phyloP scores from a whole-genome alignment of 1,284 basidiomycete genomes.

The Naganishia albida region DNA sequence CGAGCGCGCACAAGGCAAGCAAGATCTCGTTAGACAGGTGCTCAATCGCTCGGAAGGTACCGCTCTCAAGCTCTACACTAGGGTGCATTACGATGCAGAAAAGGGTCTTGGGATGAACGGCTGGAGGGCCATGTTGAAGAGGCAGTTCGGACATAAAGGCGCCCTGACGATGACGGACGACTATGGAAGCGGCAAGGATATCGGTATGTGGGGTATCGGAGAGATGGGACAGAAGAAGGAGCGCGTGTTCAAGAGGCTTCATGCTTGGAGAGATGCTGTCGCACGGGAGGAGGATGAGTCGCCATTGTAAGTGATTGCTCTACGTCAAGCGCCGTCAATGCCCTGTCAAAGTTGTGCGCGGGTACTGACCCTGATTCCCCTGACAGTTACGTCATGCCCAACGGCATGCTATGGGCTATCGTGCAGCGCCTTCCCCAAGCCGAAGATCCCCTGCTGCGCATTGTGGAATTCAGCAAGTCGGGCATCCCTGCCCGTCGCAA shows the following conservation, averaged over 20 bases:
- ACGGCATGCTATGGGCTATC: constrained; percentile 69
- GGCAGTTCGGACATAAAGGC: constrained; percentile 66
- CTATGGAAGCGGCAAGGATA: constrained; percentile 28
- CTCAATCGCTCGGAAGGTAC: constrained; percentile 71
- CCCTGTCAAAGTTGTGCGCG: background rate
- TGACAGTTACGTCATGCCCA: constrained; percentile 61
- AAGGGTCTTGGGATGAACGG: constrained; percentile 68
- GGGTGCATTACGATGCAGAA: constrained; percentile 67
- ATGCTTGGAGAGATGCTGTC: constrained; percentile 79
- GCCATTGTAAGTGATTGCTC: constrained; percentile 67
- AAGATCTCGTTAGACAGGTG: constrained; percentile 56
- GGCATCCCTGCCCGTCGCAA: constrained; percentile 54
- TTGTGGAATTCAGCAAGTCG: constrained; percentile 26
- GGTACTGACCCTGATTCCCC: background rate
- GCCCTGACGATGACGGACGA: constrained; percentile 23
- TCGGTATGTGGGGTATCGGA: constrained; percentile 28
- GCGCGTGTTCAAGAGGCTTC: constrained; percentile 71
- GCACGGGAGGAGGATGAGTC: constrained; percentile 88
- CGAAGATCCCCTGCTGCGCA: constrained; percentile 59
- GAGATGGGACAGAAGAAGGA: constrained; percentile 59
- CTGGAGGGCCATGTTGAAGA: constrained; percentile 73
- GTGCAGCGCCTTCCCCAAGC: constrained; percentile 62
- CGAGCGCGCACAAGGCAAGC: constrained; percentile 42
- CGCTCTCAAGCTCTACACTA: constrained; percentile 66
- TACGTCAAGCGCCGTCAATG: constrained; percentile 6